phyloP scores from a whole-genome alignment of 257 asterid species.

The Fraxinus americana region DNA sequence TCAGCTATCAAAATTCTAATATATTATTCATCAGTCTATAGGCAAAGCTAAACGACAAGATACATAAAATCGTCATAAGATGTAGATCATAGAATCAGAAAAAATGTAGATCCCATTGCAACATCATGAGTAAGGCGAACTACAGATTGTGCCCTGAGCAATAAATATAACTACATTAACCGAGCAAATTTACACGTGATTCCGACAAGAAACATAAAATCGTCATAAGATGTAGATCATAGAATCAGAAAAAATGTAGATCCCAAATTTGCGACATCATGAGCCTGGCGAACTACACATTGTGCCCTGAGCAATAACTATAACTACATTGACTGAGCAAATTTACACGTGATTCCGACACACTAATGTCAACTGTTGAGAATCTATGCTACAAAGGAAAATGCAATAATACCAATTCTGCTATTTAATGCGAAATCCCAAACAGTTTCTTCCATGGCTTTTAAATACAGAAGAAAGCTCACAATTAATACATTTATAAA shows the following conservation, averaged over 20 bases:
- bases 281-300: neutral
- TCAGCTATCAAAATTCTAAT: neutral
- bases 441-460: neutral
- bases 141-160: neutral
- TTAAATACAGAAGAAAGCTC: neutral
- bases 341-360: slow-evolving; percentile 4
- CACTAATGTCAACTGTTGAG: slow-evolving; percentile 2
- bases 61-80: neutral
- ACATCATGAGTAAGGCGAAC: neutral
- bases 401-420: neutral
- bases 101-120: neutral
- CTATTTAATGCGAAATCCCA: neutral
- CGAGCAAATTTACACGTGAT: slow-evolving; percentile 8
- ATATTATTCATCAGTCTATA: neutral
- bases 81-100: neutral
- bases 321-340: slow-evolving; percentile 1
- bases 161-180: neutral
- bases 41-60: neutral
- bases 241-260: neutral
- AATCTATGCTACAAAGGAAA: neutral
- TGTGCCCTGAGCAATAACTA: slow-evolving; percentile 2
- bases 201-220: neutral
- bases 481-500: slow-evolving; percentile 12
- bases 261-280: neutral
- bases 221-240: neutral